Evolutionary conservation across 148 eudicot genomes (phyloP).

Genomic region (Limonium bicolor): DNA sequence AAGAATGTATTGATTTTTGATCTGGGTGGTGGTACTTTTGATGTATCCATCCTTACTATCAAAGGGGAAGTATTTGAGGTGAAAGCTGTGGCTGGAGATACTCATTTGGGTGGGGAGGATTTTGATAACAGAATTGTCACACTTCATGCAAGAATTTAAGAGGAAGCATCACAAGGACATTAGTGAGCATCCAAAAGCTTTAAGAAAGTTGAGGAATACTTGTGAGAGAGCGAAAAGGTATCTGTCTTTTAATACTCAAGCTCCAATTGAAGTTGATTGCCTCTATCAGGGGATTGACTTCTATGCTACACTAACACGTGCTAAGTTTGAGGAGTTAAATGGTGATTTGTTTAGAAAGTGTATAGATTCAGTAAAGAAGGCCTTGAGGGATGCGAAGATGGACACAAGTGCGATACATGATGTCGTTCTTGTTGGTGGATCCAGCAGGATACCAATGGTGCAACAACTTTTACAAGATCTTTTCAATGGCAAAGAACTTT

Average conservation of each 20-base stretch:
- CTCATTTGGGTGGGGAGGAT: conserved; percentile 1
- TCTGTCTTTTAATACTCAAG: not conserved
- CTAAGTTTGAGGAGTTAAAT: not conserved
- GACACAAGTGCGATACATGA: not conserved
- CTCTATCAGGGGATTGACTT: not conserved
- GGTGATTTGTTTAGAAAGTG: not conserved
- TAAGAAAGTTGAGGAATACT: not conserved
- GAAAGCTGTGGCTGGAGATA: not conserved
- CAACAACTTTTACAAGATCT: conserved; percentile 1
- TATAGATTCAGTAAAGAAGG: conserved; percentile 1
- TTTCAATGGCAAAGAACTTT: not conserved
- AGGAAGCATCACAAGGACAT: not conserved
- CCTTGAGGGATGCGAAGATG: not conserved
- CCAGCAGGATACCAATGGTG: not conserved
- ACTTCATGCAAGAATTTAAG: not conserved
- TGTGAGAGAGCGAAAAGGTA: conserved; percentile 2
- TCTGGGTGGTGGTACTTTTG: conserved; percentile 2
- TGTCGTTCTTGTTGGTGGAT: conserved; percentile 3
- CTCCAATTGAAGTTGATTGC: not conserved
- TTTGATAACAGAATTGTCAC: conserved; percentile 1
- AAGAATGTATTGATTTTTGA: conserved; percentile 1
- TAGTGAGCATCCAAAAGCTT: not conserved
- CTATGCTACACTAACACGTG: not conserved
- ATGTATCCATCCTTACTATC: not conserved
- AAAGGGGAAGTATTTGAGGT: not conserved